Evolutionary conservation across 768 basidiomycete genomes (phyloP).

Genomic region (Glaciozyma martinii): DNA sequence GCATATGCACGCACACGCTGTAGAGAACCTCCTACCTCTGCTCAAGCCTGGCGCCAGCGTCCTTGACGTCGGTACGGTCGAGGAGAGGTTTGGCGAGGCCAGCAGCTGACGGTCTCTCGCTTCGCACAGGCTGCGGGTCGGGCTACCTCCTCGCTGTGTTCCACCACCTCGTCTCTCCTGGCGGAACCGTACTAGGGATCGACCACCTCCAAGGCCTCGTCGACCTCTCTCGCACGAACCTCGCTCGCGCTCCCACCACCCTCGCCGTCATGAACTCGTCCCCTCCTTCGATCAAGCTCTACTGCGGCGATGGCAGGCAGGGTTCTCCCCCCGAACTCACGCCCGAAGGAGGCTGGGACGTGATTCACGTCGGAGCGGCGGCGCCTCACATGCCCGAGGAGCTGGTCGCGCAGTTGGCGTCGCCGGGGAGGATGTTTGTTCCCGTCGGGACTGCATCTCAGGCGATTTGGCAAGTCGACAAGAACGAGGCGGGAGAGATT

Average conservation of each 20-base stretch:
- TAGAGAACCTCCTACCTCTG: conserved; percentile 64
- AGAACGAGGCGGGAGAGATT: too few species aligned
- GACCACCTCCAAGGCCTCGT: conserved; percentile 80
- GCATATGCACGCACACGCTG: conserved; percentile 71
- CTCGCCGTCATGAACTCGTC: not conserved
- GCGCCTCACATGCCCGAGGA: conserved; percentile 61
- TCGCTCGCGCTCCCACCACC: not conserved
- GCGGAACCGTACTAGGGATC: conserved; percentile 60
- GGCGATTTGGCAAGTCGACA: conserved; percentile 53
- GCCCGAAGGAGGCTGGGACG: not conserved
- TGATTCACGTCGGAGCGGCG: conserved; percentile 36
- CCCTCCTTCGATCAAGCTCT: not conserved
- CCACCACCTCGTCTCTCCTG: conserved; percentile 16
- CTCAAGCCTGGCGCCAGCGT: conserved; percentile 62
- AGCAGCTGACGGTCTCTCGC: not conserved
- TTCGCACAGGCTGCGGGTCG: conserved; percentile 24
- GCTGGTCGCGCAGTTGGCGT: conserved; percentile 55
- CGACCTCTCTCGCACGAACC: conserved; percentile 20
- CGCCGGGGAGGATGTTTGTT: conserved; percentile 62
- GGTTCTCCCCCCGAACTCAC: not conserved
- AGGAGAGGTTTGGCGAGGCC: too few species aligned
- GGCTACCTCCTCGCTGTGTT: conserved; percentile 27
- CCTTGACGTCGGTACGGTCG: conserved; percentile 63
- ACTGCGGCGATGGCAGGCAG: not conserved
- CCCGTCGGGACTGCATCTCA: conserved; percentile 66